Percentiles rank a stretch among this genome's conserved stretches.
These are phyloP conservation scores for Fusarium duplospermum DNA, from an alignment of 2,329 filamentous ascomycete species.

Conservation along the genomic window DNA sequence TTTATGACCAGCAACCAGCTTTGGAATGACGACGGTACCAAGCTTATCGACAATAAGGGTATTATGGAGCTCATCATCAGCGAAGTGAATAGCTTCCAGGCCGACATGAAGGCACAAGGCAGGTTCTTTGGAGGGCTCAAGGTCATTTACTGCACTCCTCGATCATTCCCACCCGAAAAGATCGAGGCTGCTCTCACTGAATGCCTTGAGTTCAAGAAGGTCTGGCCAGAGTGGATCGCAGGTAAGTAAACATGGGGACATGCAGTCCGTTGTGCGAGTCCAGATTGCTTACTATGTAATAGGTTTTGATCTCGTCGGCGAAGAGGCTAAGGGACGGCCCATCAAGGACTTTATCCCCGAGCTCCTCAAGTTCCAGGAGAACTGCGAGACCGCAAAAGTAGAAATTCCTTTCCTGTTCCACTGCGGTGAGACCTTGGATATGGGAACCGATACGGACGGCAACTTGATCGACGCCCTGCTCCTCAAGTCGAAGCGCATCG, in stretches of 20 bases:
- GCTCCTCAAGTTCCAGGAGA: slow-evolving; percentile 66
- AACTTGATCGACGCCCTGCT: slow-evolving; percentile 77
- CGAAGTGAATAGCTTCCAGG: slow-evolving; percentile 63
- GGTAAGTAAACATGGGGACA: slow-evolving; percentile 56
- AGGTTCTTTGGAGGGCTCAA: slow-evolving; percentile 72
- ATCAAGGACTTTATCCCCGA: slow-evolving; percentile 66
- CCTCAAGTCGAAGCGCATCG: slow-evolving; percentile 75
- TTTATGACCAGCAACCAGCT: slow-evolving; percentile 73
- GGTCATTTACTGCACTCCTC: slow-evolving; percentile 77
- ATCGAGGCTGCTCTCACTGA: slow-evolving; percentile 68
- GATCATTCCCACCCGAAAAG: slow-evolving; percentile 63
- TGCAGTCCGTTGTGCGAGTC: not conserved
- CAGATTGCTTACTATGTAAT: not conserved
- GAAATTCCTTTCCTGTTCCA: slow-evolving; percentile 81
- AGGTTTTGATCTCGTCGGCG: slow-evolving; percentile 78
- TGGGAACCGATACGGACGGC: slow-evolving; percentile 71
- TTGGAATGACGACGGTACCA: slow-evolving; percentile 66
- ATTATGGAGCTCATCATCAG: slow-evolving; percentile 72
- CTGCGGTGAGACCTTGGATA: slow-evolving; percentile 79
- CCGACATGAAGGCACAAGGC: slow-evolving; percentile 39
- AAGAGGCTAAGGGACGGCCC: slow-evolving; percentile 71
- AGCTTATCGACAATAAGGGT: slow-evolving; percentile 63
- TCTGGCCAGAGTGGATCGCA: slow-evolving; percentile 70
- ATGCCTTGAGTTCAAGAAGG: slow-evolving; percentile 69
- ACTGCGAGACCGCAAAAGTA: slow-evolving; percentile 60